These are phyloP conservation scores for Rubroshorea leprosula DNA, from an alignment of 345 rosid species.

Conservation along the genomic window DNA sequence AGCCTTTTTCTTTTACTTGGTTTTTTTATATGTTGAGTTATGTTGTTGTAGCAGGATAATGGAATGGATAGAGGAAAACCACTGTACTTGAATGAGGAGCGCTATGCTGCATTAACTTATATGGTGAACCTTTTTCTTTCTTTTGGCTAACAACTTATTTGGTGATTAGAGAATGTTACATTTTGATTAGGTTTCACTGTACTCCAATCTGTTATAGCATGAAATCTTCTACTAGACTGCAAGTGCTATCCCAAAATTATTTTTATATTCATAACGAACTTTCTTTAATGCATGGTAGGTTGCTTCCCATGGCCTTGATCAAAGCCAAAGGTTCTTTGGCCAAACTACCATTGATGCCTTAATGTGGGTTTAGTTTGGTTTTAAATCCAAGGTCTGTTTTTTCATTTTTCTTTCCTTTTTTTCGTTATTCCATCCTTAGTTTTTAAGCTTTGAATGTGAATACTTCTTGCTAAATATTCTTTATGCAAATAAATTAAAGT, in stretches of 20 bases:
- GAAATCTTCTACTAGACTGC: no score
- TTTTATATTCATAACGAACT: background rate
- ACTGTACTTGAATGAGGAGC: constrained; percentile 86
- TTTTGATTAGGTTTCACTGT: background rate
- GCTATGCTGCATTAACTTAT: constrained; percentile 78
- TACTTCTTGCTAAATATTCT: no score
- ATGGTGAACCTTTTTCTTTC: no score
- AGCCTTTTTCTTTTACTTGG: background rate
- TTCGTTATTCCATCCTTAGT: no score
- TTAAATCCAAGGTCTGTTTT: constrained; percentile 17
- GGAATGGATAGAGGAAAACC: constrained; percentile 82
- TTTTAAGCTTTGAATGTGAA: no score
- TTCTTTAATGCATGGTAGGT: constrained; percentile 40
- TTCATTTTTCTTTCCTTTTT: background rate
- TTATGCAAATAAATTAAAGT: no score
- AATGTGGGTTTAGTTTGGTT: constrained; percentile 35
- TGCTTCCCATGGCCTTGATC: constrained; percentile 92
- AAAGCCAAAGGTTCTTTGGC: constrained; percentile 66
- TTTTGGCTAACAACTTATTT: no score
- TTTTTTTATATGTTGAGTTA: background rate
- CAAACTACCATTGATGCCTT: constrained; percentile 63
- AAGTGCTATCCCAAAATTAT: no score
- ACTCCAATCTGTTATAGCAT: background rate
- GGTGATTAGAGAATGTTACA: constrained; percentile 8
- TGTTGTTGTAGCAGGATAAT: constrained; percentile 51